A percentile compares a stretch with the other conserved stretches of the same genome.
These are phyloP conservation scores for Vigna angularis DNA, from an alignment of 306 rosid genomes.

Conservation along the genomic window DNA sequence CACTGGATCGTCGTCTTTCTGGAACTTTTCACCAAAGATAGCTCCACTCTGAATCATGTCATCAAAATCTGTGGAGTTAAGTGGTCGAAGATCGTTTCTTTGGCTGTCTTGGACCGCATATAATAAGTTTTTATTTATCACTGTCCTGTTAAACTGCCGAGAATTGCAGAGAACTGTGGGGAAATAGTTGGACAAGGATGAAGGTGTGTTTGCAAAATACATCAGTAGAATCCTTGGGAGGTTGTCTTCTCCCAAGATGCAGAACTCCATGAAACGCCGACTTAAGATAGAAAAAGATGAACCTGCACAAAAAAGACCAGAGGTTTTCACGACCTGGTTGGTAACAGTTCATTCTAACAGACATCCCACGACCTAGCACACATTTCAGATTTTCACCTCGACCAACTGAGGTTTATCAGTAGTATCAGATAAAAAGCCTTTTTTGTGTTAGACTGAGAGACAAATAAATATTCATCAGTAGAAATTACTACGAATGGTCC, in stretches of 20 bases:
- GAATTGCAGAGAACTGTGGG: slow-evolving; percentile 91
- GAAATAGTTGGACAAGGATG: slow-evolving; percentile 78
- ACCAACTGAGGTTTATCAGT: too few relatives aligned
- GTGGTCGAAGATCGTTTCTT: slow-evolving; percentile 51
- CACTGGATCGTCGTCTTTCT: slow-evolving; percentile 60
- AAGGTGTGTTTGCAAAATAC: slow-evolving; percentile 91
- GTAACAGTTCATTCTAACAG: too few relatives aligned
- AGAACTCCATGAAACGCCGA: slow-evolving; percentile 81
- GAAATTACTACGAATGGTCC: too few relatives aligned
- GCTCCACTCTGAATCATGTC: slow-evolving; percentile 79
- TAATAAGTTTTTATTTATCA: slow-evolving; percentile 76
- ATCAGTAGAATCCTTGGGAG: slow-evolving; percentile 85
- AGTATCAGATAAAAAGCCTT: neutral
- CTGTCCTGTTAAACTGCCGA: slow-evolving; percentile 69
- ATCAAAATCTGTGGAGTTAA: slow-evolving; percentile 59
- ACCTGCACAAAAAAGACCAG: slow-evolving; percentile 60
- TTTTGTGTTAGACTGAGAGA: neutral
- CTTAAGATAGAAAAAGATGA: slow-evolving; percentile 75
- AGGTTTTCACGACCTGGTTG: too few relatives aligned
- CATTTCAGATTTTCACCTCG: too few relatives aligned
- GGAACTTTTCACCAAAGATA: slow-evolving; percentile 73
- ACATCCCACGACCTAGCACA: too few relatives aligned
- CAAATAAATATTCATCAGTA: too few relatives aligned
- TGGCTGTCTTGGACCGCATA: slow-evolving; percentile 53
- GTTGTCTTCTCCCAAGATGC: slow-evolving; percentile 83